Conservation (phyloP, 805 yeast genomes). For the Yarrowia hollandica region DNA sequence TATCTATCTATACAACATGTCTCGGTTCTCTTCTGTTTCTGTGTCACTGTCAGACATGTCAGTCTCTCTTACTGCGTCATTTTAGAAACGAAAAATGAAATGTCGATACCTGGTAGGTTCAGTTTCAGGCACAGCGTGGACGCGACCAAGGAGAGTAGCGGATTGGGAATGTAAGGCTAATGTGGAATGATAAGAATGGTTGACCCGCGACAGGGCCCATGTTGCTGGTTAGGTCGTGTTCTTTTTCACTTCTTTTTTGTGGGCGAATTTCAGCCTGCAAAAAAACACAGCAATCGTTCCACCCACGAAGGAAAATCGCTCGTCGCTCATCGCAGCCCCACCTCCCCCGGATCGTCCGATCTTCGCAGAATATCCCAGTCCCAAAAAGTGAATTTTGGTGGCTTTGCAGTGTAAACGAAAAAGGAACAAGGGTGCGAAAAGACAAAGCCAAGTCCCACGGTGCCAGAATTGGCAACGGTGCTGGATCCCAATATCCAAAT, state of each 20-base stretch:
- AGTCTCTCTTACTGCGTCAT: not conserved
- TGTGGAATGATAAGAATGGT: not conserved
- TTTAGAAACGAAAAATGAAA: not conserved
- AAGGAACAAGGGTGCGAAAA: not conserved
- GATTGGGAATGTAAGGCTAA: not conserved
- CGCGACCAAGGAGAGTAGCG: slow-evolving; percentile 14
- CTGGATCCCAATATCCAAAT: not conserved
- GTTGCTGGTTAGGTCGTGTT: no score
- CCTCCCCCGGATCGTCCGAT: slow-evolving; percentile 6
- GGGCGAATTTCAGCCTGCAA: no score
- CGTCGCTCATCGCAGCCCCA: no score
- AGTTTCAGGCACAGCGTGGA: slow-evolving; percentile 4
- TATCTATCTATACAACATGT: no score
- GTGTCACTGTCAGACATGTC: no score
- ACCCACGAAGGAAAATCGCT: no score
- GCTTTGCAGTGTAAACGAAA: no score
- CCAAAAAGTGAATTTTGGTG: not conserved
- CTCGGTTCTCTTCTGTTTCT: no score
- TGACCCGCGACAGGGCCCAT: no score
- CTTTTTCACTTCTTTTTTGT: not conserved
- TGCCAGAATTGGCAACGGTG: slow-evolving; percentile 13
- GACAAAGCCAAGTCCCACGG: not conserved
- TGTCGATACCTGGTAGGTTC: not conserved
- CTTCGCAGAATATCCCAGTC: not conserved
- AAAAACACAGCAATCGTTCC: no score